Evolutionary conservation across 2,329 filamentous ascomycete genomes (phyloP).

Genomic region (Aspergillus sp.): DNA sequence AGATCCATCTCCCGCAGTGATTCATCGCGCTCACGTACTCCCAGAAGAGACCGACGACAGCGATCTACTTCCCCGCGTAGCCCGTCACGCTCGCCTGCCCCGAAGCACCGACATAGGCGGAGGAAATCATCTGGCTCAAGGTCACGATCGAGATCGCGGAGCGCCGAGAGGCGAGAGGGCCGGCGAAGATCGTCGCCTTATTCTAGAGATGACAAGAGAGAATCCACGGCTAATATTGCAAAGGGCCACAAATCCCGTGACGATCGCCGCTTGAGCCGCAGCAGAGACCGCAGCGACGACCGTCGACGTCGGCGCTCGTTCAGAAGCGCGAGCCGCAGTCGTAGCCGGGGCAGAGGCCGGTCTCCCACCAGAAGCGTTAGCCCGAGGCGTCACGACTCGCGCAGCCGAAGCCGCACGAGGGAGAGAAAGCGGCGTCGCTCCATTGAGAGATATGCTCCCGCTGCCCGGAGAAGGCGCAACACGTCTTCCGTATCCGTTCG

Average conservation of each 20-base stretch:
- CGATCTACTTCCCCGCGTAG: conserved; percentile 46
- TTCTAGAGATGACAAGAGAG: conserved; percentile 46
- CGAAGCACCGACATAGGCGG: conserved; percentile 36
- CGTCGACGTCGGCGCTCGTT: conserved; percentile 31
- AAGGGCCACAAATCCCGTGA: conserved; percentile 51
- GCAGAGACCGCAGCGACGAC: conserved; percentile 30
- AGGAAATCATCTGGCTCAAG: conserved; percentile 41
- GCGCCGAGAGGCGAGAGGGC: conserved; percentile 32
- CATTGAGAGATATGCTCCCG: conserved; percentile 50
- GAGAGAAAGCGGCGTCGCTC: conserved; percentile 51
- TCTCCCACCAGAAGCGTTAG: conserved; percentile 47
- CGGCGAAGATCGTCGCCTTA: conserved; percentile 51
- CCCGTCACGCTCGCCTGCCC: conserved; percentile 41
- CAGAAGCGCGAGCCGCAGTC: conserved; percentile 35
- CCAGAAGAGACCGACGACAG: conserved; percentile 53
- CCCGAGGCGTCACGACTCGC: conserved; percentile 38
- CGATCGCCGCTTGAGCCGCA: conserved; percentile 39
- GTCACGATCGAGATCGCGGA: conserved; percentile 41
- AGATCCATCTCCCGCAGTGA: conserved; percentile 54
- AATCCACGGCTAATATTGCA: conserved; percentile 55
- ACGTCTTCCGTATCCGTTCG: conserved; percentile 48
- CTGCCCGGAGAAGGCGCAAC: conserved; percentile 46
- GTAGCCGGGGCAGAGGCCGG: conserved; percentile 31
- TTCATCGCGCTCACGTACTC: conserved; percentile 60
- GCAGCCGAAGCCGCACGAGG: conserved; percentile 37